phyloP scores from a whole-genome alignment of 345 rosid species.

The Anacardium occidentale region DNA sequence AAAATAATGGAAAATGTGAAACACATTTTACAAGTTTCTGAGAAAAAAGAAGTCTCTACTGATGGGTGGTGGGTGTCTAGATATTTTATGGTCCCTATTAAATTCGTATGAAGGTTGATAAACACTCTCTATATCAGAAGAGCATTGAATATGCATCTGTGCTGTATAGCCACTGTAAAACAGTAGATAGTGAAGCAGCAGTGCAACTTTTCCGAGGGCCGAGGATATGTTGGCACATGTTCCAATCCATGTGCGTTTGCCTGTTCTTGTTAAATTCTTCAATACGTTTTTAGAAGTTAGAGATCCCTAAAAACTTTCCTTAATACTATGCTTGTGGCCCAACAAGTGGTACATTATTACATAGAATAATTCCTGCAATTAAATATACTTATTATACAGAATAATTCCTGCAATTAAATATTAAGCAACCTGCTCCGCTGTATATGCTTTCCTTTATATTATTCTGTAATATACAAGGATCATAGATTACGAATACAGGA shows the following conservation, averaged over 20 bases:
- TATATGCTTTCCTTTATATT: no score
- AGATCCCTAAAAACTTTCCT: no score
- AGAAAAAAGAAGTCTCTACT: no score
- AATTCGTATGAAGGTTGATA: background rate
- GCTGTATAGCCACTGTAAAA: no score
- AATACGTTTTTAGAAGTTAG: background rate
- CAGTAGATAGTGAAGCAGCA: no score
- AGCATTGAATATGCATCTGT: background rate
- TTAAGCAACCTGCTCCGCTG: no score
- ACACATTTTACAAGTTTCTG: background rate
- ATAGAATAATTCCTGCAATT: no score
- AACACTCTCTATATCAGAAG: background rate
- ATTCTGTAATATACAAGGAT: no score
- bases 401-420: no score
- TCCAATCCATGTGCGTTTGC: background rate
- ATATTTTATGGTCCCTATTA: background rate
- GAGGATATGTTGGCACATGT: background rate
- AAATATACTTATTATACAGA: no score
- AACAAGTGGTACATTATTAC: background rate
- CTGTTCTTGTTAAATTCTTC: background rate
- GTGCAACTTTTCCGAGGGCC: background rate
- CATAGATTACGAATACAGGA: no score
- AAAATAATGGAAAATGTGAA: background rate
- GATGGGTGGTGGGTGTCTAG: background rate
- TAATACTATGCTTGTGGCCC: background rate